These are phyloP conservation scores for Lenzites betulinus DNA, from an alignment of 768 basidiomycete genomes.

Conservation along the genomic window DNA sequence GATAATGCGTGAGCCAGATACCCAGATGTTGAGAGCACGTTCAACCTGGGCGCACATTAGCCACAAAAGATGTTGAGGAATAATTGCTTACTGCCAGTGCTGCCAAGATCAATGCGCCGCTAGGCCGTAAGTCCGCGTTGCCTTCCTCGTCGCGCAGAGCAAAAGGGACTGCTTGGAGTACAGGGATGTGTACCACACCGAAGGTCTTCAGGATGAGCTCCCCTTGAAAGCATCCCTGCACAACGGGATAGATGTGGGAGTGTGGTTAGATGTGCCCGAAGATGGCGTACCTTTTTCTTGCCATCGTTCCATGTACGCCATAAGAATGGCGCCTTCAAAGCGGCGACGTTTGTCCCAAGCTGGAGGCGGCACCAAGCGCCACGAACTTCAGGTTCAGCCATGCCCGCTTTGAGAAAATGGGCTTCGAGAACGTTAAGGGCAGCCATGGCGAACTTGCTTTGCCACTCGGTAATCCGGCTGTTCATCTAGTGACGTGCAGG, in stretches of 20 bases:
- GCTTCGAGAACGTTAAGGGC: not conserved
- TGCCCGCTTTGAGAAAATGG: not conserved
- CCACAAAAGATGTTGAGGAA: not conserved
- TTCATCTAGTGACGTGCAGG: not conserved
- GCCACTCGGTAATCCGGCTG: not conserved
- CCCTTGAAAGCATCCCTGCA: not conserved
- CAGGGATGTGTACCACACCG: not conserved
- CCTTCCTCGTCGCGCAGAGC: not conserved
- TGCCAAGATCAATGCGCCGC: not conserved
- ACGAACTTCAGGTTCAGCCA: not conserved
- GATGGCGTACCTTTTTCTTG: not conserved
- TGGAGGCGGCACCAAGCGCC: not conserved
- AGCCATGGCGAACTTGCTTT: not conserved
- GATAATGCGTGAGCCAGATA: not conserved
- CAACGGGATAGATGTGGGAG: no score
- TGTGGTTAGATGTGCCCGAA: no score
- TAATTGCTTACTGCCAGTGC: not conserved
- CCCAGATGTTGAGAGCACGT: not conserved
- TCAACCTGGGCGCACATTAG: not conserved
- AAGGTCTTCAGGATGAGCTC: not conserved
- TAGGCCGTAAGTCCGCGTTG: no score
- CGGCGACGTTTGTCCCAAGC: not conserved
- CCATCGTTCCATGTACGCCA: not conserved
- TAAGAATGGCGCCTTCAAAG: not conserved
- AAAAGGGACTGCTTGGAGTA: not conserved